Conservation (phyloP, 2,329 filamentous ascomycete genomes). For the Diaporthe destruens region DNA sequence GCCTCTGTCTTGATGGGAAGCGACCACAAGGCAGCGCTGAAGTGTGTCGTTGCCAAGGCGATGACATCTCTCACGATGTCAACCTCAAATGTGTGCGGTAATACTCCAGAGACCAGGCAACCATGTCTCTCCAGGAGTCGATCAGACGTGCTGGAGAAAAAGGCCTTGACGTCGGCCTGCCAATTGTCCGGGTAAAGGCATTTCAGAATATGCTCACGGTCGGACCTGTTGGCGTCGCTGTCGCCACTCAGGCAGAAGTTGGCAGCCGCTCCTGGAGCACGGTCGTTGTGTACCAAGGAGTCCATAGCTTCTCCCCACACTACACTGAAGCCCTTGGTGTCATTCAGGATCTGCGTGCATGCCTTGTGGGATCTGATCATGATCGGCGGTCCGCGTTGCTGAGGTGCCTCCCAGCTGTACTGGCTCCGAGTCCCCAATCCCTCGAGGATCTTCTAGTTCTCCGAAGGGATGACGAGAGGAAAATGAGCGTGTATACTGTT, state of each 20-base stretch:
- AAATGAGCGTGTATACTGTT: constrained; percentile 74
- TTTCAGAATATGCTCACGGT: not conserved
- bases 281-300: constrained; percentile 52
- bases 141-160: constrained; percentile 4
- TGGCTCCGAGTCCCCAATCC: constrained; percentile 66
- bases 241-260: constrained; percentile 28
- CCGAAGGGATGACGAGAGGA: constrained; percentile 55
- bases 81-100: constrained; percentile 65
- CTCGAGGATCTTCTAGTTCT: constrained; percentile 71
- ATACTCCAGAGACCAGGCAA: constrained; percentile 34
- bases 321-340: constrained; percentile 68
- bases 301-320: constrained; percentile 68
- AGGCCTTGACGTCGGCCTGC: constrained; percentile 1
- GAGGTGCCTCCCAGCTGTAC: constrained; percentile 70
- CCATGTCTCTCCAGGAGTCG: not conserved
- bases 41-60: constrained; percentile 66
- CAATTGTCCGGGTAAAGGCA: not conserved
- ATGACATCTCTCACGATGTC: constrained; percentile 67
- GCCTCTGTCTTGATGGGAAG: constrained; percentile 67
- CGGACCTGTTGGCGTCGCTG: not conserved
- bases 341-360: constrained; percentile 62
- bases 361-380: constrained; percentile 66
- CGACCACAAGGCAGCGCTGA: constrained; percentile 66
- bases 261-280: constrained; percentile 6
- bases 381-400: constrained; percentile 58